These are phyloP conservation scores for Solioccasus polychromus DNA, from an alignment of 768 basidiomycete species.

Conservation along the genomic window DNA sequence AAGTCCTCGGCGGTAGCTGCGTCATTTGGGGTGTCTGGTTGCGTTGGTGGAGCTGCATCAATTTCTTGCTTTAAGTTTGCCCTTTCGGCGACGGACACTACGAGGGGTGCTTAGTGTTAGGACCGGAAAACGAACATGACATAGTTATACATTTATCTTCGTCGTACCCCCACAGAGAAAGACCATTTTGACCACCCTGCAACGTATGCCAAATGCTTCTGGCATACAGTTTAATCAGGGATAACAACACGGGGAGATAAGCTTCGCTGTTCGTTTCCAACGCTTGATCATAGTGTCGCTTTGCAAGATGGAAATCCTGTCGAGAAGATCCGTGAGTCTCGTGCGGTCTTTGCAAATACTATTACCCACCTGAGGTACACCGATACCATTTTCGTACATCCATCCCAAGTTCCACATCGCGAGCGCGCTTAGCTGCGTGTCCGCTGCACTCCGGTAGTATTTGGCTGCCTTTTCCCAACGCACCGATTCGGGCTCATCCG, in stretches of 20 bases:
- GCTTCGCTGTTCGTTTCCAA: conserved; percentile 87
- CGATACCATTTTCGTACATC: conserved; percentile 98
- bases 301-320: conserved; percentile 95
- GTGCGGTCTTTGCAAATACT: not conserved
- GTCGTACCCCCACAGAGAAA: conserved; percentile 64
- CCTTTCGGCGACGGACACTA: conserved; percentile 27
- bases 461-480: conserved; percentile 88
- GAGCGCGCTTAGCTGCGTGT: conserved; percentile 87
- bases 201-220: conserved; percentile 84
- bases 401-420: conserved; percentile 99
- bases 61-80: conserved; percentile 22
- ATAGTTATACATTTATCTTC: conserved; percentile 38
- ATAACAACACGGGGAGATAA: conserved; percentile 82
- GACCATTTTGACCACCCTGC: conserved; percentile 64
- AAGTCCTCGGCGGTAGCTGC: conserved; percentile 19
- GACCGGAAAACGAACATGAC: too few relatives aligned
- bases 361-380: conserved; percentile 72
- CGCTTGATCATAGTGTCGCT: conserved; percentile 91
- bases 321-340: not conserved
- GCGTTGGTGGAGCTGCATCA: conserved; percentile 14
- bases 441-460: conserved; percentile 93
- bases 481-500: conserved; percentile 57
- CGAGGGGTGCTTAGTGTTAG: conserved; percentile 7
- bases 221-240: conserved; percentile 76
- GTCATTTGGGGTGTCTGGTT: conserved; percentile 3